Evolutionary conservation across 768 basidiomycete genomes (phyloP).

Genomic region (Phylloporus arenicola): DNA sequence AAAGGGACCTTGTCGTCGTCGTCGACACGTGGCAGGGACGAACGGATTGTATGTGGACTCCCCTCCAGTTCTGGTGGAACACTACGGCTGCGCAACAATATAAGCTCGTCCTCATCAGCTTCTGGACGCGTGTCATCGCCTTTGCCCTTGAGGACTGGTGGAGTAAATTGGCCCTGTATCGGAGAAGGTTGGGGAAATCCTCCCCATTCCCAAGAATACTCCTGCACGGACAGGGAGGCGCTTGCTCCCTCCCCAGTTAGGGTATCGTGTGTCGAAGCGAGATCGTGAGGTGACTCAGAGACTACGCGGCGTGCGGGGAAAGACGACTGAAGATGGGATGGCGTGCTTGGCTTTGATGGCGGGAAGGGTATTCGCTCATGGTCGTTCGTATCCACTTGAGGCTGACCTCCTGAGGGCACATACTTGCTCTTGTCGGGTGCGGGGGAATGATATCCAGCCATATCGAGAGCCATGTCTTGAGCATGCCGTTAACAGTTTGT

Average conservation of each 20-base stretch:
- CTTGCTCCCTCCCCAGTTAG: constrained; percentile 3
- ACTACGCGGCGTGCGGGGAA: constrained; percentile 46
- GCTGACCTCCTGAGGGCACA: constrained; percentile 6
- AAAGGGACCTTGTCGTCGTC: constrained; percentile 20
- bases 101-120: constrained; percentile 17
- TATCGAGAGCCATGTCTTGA: constrained; percentile 74
- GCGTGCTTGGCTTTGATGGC: constrained; percentile 12
- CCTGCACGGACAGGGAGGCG: constrained; percentile 37
- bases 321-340: constrained; percentile 24
- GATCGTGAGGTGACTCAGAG: constrained; percentile 58
- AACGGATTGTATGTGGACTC: constrained; percentile 31
- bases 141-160: constrained; percentile 14
- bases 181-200: constrained; percentile 80
- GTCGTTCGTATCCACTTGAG: constrained; percentile 3
- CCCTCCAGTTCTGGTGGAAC: constrained; percentile 51
- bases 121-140: constrained; percentile 9
- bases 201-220: constrained; percentile 95
- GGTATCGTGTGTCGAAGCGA: constrained; percentile 16
- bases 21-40: constrained; percentile 19
- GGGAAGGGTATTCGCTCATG: constrained; percentile 18
- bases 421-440: constrained; percentile 1
- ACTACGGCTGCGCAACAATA: constrained; percentile 46
- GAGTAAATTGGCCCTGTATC: constrained; percentile 44
- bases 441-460: constrained; percentile 67
- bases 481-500: constrained; percentile 3